phyloP scores from a whole-genome alignment of 768 basidiomycete species.

The Lactarius vividus region DNA sequence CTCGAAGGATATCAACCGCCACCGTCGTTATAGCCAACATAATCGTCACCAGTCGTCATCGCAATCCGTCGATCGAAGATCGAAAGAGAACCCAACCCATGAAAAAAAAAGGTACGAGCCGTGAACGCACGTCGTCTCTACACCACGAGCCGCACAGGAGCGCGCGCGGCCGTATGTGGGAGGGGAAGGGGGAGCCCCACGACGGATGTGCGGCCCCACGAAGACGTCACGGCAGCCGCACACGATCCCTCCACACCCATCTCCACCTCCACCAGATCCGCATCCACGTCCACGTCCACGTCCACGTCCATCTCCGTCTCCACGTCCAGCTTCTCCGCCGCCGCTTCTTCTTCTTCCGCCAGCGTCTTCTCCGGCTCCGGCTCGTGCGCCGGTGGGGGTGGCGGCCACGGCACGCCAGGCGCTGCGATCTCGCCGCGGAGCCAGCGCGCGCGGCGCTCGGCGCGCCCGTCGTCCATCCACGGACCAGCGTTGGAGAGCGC shows the following conservation, averaged over 20 bases:
- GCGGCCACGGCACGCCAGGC: constrained; percentile 20
- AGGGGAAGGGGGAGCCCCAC: constrained; percentile 15
- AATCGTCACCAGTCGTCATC: not conserved
- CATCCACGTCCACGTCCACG: not conserved
- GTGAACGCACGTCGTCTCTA: not conserved
- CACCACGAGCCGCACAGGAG: constrained; percentile 12
- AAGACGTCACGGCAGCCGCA: not conserved
- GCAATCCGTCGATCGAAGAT: not conserved
- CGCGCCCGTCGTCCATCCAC: constrained; percentile 60
- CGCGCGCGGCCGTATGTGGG: constrained; percentile 1
- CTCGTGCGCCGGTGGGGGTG: not conserved
- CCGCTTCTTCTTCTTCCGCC: not conserved
- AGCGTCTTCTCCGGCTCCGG: not conserved
- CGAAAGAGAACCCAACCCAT: not conserved
- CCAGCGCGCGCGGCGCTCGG: constrained; percentile 33
- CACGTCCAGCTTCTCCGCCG: not conserved
- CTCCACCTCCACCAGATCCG: not conserved
- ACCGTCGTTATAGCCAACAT: not conserved
- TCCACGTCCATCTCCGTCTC: not conserved
- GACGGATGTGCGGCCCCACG: constrained; percentile 13
- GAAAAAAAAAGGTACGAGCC: not conserved
- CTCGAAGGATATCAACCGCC: not conserved
- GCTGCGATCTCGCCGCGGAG: constrained; percentile 30
- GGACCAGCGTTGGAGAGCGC: constrained; percentile 63
- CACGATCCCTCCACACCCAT: not conserved